These are phyloP conservation scores for Zasmidium angulare DNA, from an alignment of 2,329 filamentous ascomycete genomes.

Conservation along the genomic window DNA sequence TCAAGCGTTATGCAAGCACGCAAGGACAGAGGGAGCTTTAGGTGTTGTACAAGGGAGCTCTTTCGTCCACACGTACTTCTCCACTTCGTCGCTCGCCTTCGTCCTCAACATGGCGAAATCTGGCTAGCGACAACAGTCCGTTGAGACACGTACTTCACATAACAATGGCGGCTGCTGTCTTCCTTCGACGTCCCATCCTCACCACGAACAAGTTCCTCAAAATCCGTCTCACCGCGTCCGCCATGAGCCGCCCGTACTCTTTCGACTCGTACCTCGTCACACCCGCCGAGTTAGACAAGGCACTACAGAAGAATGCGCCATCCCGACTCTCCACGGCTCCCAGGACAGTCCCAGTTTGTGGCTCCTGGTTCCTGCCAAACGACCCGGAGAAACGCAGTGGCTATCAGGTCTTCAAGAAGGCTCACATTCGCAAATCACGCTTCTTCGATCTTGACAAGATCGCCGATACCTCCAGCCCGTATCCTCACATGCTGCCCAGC, in stretches of 20 bases:
- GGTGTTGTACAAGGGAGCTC: neutral
- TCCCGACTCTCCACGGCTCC: slow-evolving; percentile 78
- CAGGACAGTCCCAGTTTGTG: slow-evolving; percentile 84
- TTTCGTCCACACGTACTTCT: neutral
- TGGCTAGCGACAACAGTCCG: neutral
- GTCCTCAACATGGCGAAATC: neutral
- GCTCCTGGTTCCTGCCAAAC: slow-evolving; percentile 95
- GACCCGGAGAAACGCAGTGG: slow-evolving; percentile 73
- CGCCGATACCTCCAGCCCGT: slow-evolving; percentile 82
- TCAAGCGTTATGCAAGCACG: neutral
- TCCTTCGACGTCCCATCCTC: slow-evolving; percentile 7
- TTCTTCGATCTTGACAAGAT: slow-evolving; percentile 97
- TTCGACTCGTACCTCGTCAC: slow-evolving; percentile 85
- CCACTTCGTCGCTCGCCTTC: slow-evolving; percentile 1
- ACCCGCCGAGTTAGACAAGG: slow-evolving; percentile 76
- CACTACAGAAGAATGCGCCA: slow-evolving; percentile 77
- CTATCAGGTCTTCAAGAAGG: slow-evolving; percentile 74
- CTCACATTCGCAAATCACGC: slow-evolving; percentile 82
- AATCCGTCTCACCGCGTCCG: slow-evolving; percentile 14
- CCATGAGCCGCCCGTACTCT: slow-evolving; percentile 38
- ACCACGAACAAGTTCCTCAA: neutral
- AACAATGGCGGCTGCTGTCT: neutral
- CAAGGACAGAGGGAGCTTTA: neutral
- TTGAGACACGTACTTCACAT: neutral
- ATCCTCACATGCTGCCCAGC: slow-evolving; percentile 93